Percentiles rank a stretch among this genome's conserved stretches.
phyloP scores from a whole-genome alignment of 139 green algal species.

The Closterium sp. region DNA sequence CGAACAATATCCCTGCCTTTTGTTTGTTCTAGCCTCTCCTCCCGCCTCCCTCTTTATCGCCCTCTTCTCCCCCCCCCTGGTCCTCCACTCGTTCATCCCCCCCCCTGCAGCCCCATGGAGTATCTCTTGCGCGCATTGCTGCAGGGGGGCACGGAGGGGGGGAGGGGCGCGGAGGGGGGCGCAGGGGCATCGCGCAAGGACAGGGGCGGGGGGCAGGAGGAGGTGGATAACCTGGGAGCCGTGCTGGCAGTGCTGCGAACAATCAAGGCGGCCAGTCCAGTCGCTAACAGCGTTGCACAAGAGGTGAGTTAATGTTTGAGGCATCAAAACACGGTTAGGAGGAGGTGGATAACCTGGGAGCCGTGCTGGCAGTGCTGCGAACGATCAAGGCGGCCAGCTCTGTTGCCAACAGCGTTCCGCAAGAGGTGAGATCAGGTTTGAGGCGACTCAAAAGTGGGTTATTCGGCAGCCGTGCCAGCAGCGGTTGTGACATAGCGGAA shows the following conservation, averaged over 20 bases:
- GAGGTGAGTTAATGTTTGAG: not conserved
- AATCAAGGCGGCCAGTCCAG: not conserved
- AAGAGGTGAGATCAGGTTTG: not conserved
- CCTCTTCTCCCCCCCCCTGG: not conserved
- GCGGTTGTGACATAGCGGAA: too few relatives aligned
- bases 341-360: not conserved
- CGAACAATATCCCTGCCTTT: too few relatives aligned
- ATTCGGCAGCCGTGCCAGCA: too few relatives aligned
- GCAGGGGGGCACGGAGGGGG: not conserved
- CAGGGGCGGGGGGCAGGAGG: not conserved
- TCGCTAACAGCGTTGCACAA: not conserved
- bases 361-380: not conserved
- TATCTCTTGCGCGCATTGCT: not conserved
- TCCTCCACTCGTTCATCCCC: too few relatives aligned
- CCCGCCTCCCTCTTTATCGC: too few relatives aligned
- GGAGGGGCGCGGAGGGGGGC: not conserved
- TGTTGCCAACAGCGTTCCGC: not conserved
- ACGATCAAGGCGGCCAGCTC: not conserved
- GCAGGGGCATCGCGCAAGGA: not conserved
- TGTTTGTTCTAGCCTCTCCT: too few relatives aligned
- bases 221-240: not conserved
- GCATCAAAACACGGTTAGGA: not conserved
- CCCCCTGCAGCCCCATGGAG: not conserved
- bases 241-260: not conserved
- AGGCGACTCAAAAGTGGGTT: too few relatives aligned